phyloP scores from a whole-genome alignment of 2,329 filamentous ascomycete genomes.

The Cladosporium sp. region DNA sequence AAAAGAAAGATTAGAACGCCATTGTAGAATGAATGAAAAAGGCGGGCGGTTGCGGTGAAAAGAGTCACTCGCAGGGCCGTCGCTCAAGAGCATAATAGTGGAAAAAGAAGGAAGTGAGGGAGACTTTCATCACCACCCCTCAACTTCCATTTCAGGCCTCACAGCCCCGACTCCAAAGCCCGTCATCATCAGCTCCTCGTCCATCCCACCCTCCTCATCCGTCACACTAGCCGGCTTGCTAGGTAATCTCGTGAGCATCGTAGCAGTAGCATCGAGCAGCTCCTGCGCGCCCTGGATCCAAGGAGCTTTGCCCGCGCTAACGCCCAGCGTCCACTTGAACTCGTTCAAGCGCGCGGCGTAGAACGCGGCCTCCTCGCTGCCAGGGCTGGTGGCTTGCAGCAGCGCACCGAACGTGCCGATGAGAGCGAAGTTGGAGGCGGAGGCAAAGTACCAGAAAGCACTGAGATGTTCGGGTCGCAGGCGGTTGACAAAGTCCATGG shows the following conservation, averaged over 20 bases:
- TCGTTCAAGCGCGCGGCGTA: slow-evolving; percentile 80
- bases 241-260: slow-evolving; percentile 41
- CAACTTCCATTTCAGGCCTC: slow-evolving; percentile 7
- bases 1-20: too few relatives aligned
- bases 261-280: slow-evolving; percentile 41
- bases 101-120: neutral
- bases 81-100: too few relatives aligned
- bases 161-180: slow-evolving; percentile 3
- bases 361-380: slow-evolving; percentile 85
- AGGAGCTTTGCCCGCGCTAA: slow-evolving; percentile 67
- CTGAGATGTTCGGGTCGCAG: slow-evolving; percentile 78
- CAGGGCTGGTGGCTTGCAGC: slow-evolving; percentile 82
- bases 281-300: slow-evolving; percentile 44
- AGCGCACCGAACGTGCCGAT: slow-evolving; percentile 92
- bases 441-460: slow-evolving; percentile 90
- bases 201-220: slow-evolving; percentile 7
- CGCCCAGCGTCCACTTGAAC: slow-evolving; percentile 89
- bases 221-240: slow-evolving; percentile 34
- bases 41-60: too few relatives aligned
- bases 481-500: slow-evolving; percentile 96
- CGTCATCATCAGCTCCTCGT: slow-evolving; percentile 8
- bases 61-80: too few relatives aligned
- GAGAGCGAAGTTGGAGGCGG: slow-evolving; percentile 85
- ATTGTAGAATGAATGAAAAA: too few relatives aligned
- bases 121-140: neutral